phyloP scores from a whole-genome alignment of 805 yeast genomes.

The Ogataea populi-albae region DNA sequence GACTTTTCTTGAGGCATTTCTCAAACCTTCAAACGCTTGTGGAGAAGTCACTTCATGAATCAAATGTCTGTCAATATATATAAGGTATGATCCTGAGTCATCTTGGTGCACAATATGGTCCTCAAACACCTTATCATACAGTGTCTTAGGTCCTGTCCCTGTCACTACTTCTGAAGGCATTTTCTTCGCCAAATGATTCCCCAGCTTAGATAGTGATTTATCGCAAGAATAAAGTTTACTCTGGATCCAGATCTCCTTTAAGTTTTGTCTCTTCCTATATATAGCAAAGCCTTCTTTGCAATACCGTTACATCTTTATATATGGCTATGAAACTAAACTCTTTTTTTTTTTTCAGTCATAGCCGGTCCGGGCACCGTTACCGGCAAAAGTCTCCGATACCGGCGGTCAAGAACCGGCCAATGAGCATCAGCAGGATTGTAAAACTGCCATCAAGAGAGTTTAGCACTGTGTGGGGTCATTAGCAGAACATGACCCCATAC shows the following conservation, averaged over 20 bases:
- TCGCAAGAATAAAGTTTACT: background rate
- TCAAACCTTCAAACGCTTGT: conserved; percentile 96
- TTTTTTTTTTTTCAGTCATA: conserved; percentile 11
- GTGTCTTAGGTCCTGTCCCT: conserved; percentile 55
- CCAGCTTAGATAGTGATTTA: background rate
- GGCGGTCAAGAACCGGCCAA: conserved; percentile 7
- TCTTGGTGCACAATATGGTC: conserved; percentile 92
- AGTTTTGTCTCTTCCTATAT: no score
- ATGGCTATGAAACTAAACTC: background rate
- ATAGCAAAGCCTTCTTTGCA: no score
- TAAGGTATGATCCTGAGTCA: conserved; percentile 78
- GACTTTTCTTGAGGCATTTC: conserved; percentile 80
- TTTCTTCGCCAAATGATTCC: background rate
- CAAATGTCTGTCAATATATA: conserved; percentile 94
- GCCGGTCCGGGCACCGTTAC: conserved; percentile 4
- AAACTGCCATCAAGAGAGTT: no score
- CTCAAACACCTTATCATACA: conserved; percentile 94
- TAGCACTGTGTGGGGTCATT: no score
- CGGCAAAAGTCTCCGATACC: conserved; percentile 9
- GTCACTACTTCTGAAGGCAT: conserved; percentile 34
- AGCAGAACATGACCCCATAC: no score
- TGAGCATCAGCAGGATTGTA: no score
- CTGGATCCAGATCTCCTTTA: background rate
- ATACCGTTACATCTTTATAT: background rate
- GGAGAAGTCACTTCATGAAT: conserved; percentile 99